Conservation (phyloP, 169 alveolate genomes). For the Sarcocystis neurona region DNA sequence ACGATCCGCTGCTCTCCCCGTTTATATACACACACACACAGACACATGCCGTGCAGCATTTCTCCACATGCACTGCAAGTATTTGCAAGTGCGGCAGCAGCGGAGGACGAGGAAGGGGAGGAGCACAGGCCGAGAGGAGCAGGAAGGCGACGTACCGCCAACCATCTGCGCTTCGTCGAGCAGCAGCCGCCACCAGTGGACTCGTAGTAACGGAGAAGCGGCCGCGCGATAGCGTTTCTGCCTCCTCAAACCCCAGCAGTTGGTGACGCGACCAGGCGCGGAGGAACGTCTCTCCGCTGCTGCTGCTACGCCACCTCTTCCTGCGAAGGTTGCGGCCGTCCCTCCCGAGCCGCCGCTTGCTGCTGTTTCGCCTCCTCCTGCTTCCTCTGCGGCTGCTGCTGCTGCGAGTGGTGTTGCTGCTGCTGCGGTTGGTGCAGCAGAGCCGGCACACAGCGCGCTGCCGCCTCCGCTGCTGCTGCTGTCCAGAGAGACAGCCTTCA, state of each 20-base stretch:
- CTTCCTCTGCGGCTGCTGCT: conserved; percentile 33
- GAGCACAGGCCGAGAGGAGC: background rate
- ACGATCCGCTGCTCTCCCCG: too few species aligned
- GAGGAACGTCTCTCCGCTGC: background rate
- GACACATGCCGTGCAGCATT: background rate
- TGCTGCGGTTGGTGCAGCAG: conserved; percentile 1
- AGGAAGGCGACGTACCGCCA: conserved; percentile 63
- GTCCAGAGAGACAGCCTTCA: too few species aligned
- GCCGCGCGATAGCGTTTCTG: conserved; percentile 67
- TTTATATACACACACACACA: background rate
- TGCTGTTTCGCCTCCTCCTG: background rate
- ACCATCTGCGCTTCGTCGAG: conserved; percentile 77
- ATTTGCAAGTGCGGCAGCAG: too few species aligned
- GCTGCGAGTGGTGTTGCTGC: conserved; percentile 15
- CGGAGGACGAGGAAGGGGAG: background rate
- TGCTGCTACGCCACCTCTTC: background rate
- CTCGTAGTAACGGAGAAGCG: conserved; percentile 65
- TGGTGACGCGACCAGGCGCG: too few species aligned
- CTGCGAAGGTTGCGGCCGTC: background rate
- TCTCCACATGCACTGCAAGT: too few species aligned
- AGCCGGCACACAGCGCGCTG: too few species aligned
- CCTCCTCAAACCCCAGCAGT: conserved; percentile 30
- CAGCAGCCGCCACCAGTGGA: conserved; percentile 76
- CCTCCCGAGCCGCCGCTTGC: background rate
- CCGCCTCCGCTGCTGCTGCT: too few species aligned